Base-by-base conservation (phyloP, 2,329 filamentous ascomycete genomes). In the Dothideomycetes sp. region DNA sequence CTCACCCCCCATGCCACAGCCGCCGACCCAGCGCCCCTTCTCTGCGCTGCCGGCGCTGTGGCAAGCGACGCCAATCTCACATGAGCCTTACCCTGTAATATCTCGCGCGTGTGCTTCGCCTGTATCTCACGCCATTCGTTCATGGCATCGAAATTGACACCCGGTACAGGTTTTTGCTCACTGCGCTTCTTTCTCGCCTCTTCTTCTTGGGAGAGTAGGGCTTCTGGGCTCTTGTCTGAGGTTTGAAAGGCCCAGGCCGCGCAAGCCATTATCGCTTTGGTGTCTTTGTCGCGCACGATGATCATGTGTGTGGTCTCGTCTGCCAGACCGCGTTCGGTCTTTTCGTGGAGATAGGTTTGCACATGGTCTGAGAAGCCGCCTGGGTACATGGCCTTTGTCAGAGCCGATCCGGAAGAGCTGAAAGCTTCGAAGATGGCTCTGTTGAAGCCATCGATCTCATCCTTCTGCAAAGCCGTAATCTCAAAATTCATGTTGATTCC, bases 11-110 rank as follows among this genome's bases (percentile, higher is more conserved):
- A 58, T 15, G 56, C 48, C 33, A 65, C 17, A 23, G 64, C 41
- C 31, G 61, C 41, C 9, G 33, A 49, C 1, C 52, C 63, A 9
- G 59, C 60, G 0, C 63, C 63, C 11, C 55, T 53, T 3, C 58
- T 43, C 16, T 61, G 58, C 20, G 64, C 54, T 7, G 56, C 51
- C 0, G 60, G 61, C 45, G 57, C 51, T 29, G 59, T 62, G 10
- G 41, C 46, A 25, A 59, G 45, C 8, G 51, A 27, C 3, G 31
- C 37, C 13, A 53, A 36, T 17, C 43, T 40, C 12, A 48, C 22
- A 30, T 49, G 47, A 2, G 49, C 41, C 24, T 22, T 33, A 12
- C 41, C 47, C 6, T 20, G 40, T 41, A 49, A 32, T 8, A 33
- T 34, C 16, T 46, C 43, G 3, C 24, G 20, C 36, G 46, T 42